Conservation (phyloP, 108 stramenopile genomes). For the Cyclotella choctawhatcheeana region DNA sequence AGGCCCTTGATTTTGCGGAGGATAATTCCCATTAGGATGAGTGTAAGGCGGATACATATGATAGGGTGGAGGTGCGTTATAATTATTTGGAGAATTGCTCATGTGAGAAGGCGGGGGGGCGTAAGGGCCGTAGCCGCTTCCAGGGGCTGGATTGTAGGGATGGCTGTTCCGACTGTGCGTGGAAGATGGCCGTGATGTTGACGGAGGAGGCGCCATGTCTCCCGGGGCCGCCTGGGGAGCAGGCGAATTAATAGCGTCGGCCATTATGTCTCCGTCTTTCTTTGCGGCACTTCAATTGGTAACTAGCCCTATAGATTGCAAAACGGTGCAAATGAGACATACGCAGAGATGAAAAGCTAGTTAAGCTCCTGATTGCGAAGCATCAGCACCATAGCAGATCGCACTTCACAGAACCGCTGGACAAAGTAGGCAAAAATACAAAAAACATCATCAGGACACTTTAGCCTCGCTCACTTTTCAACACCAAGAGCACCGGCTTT, state of each 20-base stretch:
- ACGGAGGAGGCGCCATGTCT: background rate
- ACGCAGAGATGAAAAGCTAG: background rate
- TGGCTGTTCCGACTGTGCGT: background rate
- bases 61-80: constrained; percentile 4
- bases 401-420: constrained; percentile 9
- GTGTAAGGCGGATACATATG: background rate
- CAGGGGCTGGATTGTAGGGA: background rate
- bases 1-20: constrained; percentile 5
- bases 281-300: background rate
- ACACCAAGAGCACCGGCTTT: no score
- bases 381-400: background rate
- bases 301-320: no score
- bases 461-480: no score
- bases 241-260: background rate
- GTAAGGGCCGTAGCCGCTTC: background rate
- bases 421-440: constrained; percentile 1
- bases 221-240: background rate
- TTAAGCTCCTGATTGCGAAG: background rate
- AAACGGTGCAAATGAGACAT: background rate
- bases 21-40: constrained; percentile 16
- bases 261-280: background rate
- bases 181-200: background rate
- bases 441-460: background rate
- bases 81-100: constrained; percentile 1
- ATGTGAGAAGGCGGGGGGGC: constrained; percentile 1